Evolutionary conservation across 2,329 filamentous ascomycete genomes (phyloP).

Genomic region (Thielaviopsis cerberus): DNA sequence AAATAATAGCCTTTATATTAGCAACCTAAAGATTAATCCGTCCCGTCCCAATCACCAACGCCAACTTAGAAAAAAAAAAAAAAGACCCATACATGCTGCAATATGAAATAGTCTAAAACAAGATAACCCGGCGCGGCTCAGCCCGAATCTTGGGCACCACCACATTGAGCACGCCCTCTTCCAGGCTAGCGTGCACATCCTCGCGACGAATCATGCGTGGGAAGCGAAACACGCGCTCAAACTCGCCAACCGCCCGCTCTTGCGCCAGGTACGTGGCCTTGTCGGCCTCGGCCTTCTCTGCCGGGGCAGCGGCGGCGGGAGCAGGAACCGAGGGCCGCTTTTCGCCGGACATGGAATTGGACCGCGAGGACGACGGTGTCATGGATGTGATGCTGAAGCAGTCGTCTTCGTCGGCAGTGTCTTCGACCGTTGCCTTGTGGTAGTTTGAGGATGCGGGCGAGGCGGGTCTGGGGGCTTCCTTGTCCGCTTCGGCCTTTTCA

Average conservation of each 20-base stretch:
- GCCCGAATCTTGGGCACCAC: slow-evolving; percentile 37
- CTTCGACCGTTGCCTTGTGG: slow-evolving; percentile 47
- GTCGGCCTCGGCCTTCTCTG: neutral
- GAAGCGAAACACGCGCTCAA: slow-evolving; percentile 51
- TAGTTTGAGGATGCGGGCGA: slow-evolving; percentile 16
- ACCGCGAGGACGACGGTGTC: slow-evolving; percentile 7
- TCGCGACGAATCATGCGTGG: slow-evolving; percentile 44
- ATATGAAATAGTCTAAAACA: neutral
- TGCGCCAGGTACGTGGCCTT: slow-evolving; percentile 9
- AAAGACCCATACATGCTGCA: neutral
- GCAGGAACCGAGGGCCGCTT: slow-evolving; percentile 11
- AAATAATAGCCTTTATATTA: too few relatives aligned
- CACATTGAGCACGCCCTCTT: slow-evolving; percentile 46
- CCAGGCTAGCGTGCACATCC: slow-evolving; percentile 39
- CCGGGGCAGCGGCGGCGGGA: neutral
- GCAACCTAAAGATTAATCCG: too few relatives aligned
- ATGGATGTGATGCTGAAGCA: slow-evolving; percentile 1
- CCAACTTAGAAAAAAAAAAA: neutral
- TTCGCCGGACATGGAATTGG: slow-evolving; percentile 11
- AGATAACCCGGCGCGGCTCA: slow-evolving; percentile 12
- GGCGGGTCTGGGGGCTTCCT: slow-evolving; percentile 13
- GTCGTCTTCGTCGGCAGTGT: slow-evolving; percentile 25
- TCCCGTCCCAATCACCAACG: too few relatives aligned
- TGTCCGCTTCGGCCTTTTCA: slow-evolving; percentile 19
- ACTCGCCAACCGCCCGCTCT: slow-evolving; percentile 48